phyloP scores from a whole-genome alignment of 768 basidiomycete species.

The Ramaria rubella region DNA sequence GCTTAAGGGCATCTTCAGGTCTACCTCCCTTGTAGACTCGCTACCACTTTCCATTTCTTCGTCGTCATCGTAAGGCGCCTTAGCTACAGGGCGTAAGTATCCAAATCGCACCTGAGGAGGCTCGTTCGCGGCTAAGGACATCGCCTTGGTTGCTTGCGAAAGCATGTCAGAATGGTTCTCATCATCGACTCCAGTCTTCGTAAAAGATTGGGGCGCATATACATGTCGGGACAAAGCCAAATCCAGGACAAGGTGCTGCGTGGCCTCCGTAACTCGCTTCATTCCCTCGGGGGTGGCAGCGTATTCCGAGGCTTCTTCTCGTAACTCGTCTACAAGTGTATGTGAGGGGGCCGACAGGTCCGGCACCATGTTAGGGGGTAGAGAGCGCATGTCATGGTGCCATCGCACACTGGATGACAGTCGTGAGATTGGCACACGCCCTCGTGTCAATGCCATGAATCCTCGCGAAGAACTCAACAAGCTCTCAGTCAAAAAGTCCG shows the following conservation, averaged over 20 bases:
- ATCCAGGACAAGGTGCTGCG: constrained; percentile 59
- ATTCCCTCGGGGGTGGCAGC: not conserved
- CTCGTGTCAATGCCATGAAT: constrained; percentile 46
- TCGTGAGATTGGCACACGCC: constrained; percentile 35
- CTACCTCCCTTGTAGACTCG: constrained; percentile 15
- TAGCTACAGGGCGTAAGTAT: constrained; percentile 48
- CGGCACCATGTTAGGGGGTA: not conserved
- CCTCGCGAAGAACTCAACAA: constrained; percentile 45
- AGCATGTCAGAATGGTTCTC: constrained; percentile 29
- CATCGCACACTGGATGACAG: constrained; percentile 42
- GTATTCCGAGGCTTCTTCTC: not conserved
- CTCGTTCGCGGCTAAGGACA: constrained; percentile 45
- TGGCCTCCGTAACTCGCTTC: constrained; percentile 32
- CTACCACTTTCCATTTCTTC: constrained; percentile 11
- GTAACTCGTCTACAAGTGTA: not conserved
- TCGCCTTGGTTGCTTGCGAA: constrained; percentile 41
- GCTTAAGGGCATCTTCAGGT: constrained; percentile 38
- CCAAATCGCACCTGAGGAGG: constrained; percentile 57
- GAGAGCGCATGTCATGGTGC: constrained; percentile 41
- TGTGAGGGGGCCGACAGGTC: not conserved
- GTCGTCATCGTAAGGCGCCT: constrained; percentile 20
- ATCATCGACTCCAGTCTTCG: constrained; percentile 27
- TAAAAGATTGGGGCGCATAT: constrained; percentile 42
- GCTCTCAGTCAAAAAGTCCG: constrained; percentile 54
- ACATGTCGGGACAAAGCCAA: constrained; percentile 52